phyloP scores from a whole-genome alignment of 179 eudicot species.

The Heliamphora pulchella region DNA sequence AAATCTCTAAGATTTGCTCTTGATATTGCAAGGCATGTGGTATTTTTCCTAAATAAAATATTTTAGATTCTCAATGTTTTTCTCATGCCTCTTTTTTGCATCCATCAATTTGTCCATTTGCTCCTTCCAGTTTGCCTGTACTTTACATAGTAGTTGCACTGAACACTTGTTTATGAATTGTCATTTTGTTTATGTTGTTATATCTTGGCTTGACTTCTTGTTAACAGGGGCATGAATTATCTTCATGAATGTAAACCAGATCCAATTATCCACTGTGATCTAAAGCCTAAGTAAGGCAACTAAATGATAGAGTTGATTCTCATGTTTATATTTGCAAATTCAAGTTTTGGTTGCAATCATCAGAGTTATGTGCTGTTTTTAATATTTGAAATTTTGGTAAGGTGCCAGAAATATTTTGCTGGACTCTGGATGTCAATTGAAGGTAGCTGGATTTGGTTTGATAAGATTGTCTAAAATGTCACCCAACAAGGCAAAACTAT shows the following conservation, averaged over 20 bases:
- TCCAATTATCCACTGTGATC: conserved; percentile 72
- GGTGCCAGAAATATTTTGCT: conserved; percentile 99
- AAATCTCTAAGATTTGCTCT: conserved; percentile 83
- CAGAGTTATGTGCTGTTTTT: conserved; percentile 27
- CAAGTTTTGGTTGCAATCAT: neutral
- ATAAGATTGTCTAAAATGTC: conserved; percentile 61
- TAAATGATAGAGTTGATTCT: conserved; percentile 37
- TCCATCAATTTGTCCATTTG: neutral
- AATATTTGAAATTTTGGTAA: conserved; percentile 73
- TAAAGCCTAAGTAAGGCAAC: conserved; percentile 95
- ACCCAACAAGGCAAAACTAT: conserved; percentile 59
- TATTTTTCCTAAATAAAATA: neutral
- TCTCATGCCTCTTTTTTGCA: neutral
- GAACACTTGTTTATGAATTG: neutral
- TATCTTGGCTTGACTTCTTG: conserved; percentile 12
- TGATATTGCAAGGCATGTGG: conserved; percentile 83
- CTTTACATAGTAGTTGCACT: neutral
- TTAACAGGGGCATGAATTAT: conserved; percentile 85
- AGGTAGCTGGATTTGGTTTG: conserved; percentile 89
- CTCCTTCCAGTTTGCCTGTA: neutral
- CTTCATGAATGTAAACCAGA: conserved; percentile 98
- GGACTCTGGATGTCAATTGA: conserved; percentile 81
- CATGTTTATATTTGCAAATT: conserved; percentile 12
- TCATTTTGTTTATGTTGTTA: conserved; percentile 3
- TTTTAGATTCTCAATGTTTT: neutral